Evolutionary conservation across 441 rosid genomes (phyloP).

Genomic region (Populus tomentosa): DNA sequence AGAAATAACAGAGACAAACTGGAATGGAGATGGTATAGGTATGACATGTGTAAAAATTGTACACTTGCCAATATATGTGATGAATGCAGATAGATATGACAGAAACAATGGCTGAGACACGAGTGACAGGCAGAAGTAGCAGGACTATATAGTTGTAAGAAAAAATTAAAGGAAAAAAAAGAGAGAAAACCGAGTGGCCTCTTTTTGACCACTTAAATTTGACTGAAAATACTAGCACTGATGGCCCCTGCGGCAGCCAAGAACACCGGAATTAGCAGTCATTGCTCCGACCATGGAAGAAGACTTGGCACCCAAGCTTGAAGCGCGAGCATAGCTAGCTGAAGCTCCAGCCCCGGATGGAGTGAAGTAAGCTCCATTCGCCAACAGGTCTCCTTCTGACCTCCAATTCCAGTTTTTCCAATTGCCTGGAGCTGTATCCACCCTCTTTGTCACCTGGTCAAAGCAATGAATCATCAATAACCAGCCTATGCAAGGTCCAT

Average conservation of each 20-base stretch:
- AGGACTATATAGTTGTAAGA: constrained; percentile 6
- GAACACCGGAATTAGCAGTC: constrained; percentile 66
- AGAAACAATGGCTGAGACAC: constrained; percentile 27
- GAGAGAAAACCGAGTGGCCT: constrained; percentile 16
- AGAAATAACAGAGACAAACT: constrained; percentile 25
- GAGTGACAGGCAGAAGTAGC: constrained; percentile 6
- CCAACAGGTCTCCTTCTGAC: constrained; percentile 82
- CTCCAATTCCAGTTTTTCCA: constrained; percentile 32
- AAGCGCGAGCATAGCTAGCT: constrained; percentile 85
- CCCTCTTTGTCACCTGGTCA: constrained; percentile 85
- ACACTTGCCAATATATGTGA: constrained; percentile 45
- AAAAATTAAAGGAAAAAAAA: not conserved
- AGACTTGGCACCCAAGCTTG: constrained; percentile 86
- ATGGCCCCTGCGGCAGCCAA: constrained; percentile 55
- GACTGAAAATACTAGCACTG: constrained; percentile 38
- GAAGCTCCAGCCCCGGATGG: constrained; percentile 85
- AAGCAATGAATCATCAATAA: not conserved
- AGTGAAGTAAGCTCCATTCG: constrained; percentile 88
- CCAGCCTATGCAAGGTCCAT: not conserved
- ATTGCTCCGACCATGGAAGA: constrained; percentile 73
- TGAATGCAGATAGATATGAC: constrained; percentile 18
- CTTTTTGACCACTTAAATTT: constrained; percentile 19
- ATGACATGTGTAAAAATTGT: constrained; percentile 46
- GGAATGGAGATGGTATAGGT: constrained; percentile 8
- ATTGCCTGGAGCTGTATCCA: constrained; percentile 42